phyloP scores from a whole-genome alignment of 495 filamentous ascomycete genomes.

The Aspergillus affinis region DNA sequence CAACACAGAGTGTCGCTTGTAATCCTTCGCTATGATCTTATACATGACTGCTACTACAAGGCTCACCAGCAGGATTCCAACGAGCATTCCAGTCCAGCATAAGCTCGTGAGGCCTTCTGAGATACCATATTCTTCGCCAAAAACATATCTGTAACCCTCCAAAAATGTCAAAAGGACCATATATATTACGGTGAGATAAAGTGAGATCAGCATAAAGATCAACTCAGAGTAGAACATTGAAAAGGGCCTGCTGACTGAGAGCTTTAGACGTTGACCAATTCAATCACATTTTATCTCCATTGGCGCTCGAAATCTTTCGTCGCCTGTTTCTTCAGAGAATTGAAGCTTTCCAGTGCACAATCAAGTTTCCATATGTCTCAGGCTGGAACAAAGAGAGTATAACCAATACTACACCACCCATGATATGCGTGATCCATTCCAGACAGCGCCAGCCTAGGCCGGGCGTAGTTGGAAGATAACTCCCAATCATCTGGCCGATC shows the following conservation, averaged over 20 bases:
- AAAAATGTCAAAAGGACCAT: conserved; percentile 63
- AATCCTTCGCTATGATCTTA: conserved; percentile 18
- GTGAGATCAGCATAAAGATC: conserved; percentile 46
- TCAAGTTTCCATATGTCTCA: conserved; percentile 46
- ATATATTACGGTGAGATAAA: conserved; percentile 60
- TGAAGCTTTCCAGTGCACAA: conserved; percentile 47
- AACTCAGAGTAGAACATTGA: conserved; percentile 32
- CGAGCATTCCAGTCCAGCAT: conserved; percentile 52
- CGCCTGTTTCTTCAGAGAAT: conserved; percentile 41
- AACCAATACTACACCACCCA: conserved; percentile 35
- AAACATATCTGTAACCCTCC: conserved; percentile 60
- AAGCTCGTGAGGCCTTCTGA: conserved; percentile 50
- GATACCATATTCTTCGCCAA: conserved; percentile 53
- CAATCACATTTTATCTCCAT: conserved; percentile 32
- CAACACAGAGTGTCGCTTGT: too few relatives aligned
- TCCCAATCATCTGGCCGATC: conserved; percentile 41
- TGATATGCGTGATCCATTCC: conserved; percentile 47
- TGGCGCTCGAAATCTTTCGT: conserved; percentile 35
- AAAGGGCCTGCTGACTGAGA: conserved; percentile 33
- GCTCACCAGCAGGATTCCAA: conserved; percentile 49
- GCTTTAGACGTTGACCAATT: not conserved
- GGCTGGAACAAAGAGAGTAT: conserved; percentile 40
- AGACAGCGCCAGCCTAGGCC: conserved; percentile 46
- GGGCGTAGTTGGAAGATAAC: conserved; percentile 12
- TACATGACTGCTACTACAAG: conserved; percentile 50